These are phyloP conservation scores for Agrocybe pediades DNA, from an alignment of 768 basidiomycete genomes.

Conservation along the genomic window DNA sequence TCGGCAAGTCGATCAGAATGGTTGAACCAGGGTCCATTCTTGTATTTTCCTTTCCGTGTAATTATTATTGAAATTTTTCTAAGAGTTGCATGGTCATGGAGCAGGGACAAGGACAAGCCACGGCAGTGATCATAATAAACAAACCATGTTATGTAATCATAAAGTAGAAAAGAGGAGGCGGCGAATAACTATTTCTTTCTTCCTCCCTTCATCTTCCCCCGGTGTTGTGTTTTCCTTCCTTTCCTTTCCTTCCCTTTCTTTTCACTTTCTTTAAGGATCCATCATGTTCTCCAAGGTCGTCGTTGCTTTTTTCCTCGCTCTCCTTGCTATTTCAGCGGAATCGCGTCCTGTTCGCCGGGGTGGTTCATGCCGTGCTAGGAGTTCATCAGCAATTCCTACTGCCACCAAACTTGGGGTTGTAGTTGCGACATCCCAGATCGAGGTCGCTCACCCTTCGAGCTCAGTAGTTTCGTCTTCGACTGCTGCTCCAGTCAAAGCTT, in stretches of 20 bases:
- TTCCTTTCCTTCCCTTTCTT: neutral
- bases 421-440: neutral
- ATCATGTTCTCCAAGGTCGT: constrained; percentile 27
- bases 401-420: neutral
- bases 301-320: constrained; percentile 25
- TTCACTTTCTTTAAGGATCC: constrained; percentile 9
- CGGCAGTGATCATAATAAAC: too few species aligned
- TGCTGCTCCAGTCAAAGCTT: neutral
- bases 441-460: neutral
- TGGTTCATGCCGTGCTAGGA: constrained; percentile 7
- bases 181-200: neutral
- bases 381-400: neutral
- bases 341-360: constrained; percentile 17
- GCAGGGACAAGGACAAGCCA: too few species aligned
- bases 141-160: too few species aligned
- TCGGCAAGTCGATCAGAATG: too few species aligned
- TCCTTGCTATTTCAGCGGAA: constrained; percentile 18
- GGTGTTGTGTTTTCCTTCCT: neutral
- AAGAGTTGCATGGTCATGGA: too few species aligned
- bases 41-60: too few species aligned
- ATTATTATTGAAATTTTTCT: too few species aligned
- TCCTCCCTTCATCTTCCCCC: neutral
- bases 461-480: neutral
- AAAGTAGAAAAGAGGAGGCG: too few species aligned
- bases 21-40: too few species aligned